Conservation (phyloP, 2,329 filamentous ascomycete genomes). For the Canariomyces notabilis region DNA sequence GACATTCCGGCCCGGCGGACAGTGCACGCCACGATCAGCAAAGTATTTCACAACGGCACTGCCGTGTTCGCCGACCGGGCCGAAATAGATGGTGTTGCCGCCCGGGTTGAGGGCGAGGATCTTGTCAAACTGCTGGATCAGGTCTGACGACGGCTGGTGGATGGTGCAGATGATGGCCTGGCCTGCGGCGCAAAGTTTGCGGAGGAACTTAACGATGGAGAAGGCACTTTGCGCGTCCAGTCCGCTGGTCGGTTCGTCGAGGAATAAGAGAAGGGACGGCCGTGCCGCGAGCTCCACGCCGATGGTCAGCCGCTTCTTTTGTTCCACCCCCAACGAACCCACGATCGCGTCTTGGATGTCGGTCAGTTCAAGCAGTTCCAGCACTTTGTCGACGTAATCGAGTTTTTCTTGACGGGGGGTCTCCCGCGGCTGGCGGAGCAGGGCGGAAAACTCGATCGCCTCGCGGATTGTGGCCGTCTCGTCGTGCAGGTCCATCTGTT, state of each 20-base stretch:
- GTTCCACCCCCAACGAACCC: slow-evolving; percentile 51
- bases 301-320: slow-evolving; percentile 59
- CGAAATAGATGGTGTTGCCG: slow-evolving; percentile 32
- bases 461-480: slow-evolving; percentile 63
- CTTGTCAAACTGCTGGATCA: slow-evolving; percentile 46
- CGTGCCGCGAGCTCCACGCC: slow-evolving; percentile 71
- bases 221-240: slow-evolving; percentile 70
- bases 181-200: slow-evolving; percentile 51
- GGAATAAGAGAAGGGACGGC: slow-evolving; percentile 65
- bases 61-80: slow-evolving; percentile 24
- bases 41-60: slow-evolving; percentile 52
- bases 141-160: slow-evolving; percentile 40
- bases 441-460: slow-evolving; percentile 60
- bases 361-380: slow-evolving; percentile 63
- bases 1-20: slow-evolving; percentile 50
- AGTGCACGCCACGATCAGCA: slow-evolving; percentile 49
- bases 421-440: slow-evolving; percentile 58
- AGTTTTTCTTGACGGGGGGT: slow-evolving; percentile 57
- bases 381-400: slow-evolving; percentile 64
- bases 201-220: slow-evolving; percentile 65
- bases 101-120: slow-evolving; percentile 48
- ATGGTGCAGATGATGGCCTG: slow-evolving; percentile 43
- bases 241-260: slow-evolving; percentile 72
- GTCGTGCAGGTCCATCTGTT: slow-evolving; percentile 67
- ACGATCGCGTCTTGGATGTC: slow-evolving; percentile 64